These are phyloP conservation scores for Globisporangium acanthophoron DNA, from an alignment of 352 stramenopile genomes.

Conservation along the genomic window DNA sequence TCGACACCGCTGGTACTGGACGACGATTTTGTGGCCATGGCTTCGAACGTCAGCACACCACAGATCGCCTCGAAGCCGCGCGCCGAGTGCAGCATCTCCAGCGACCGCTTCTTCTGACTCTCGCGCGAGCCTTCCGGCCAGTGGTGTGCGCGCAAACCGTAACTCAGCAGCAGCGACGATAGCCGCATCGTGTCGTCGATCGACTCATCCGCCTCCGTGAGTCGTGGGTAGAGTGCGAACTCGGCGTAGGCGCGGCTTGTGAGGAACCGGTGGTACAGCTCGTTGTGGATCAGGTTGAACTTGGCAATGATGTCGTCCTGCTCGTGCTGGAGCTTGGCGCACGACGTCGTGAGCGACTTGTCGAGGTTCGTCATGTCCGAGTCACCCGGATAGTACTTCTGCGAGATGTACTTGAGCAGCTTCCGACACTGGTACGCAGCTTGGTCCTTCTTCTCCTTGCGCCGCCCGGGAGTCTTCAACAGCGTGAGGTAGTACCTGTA, in stretches of 20 bases:
- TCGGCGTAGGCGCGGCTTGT: slow-evolving; percentile 80
- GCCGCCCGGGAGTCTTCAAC: slow-evolving; percentile 38
- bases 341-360: slow-evolving; percentile 60
- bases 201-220: slow-evolving; percentile 41
- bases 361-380: slow-evolving; percentile 68
- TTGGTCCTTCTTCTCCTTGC: slow-evolving; percentile 55
- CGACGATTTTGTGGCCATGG: slow-evolving; percentile 24
- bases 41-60: slow-evolving; percentile 74
- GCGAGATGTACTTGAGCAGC: slow-evolving; percentile 79
- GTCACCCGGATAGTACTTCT: slow-evolving; percentile 80
- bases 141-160: slow-evolving; percentile 77
- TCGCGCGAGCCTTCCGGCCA: slow-evolving; percentile 56
- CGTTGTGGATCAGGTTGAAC: slow-evolving; percentile 81
- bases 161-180: slow-evolving; percentile 66
- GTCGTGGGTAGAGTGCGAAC: slow-evolving; percentile 73
- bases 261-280: slow-evolving; percentile 83
- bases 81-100: slow-evolving; percentile 59
- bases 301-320: slow-evolving; percentile 82
- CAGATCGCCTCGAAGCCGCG: slow-evolving; percentile 73
- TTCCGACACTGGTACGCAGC: slow-evolving; percentile 57
- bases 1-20: slow-evolving; percentile 22
- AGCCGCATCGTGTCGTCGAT: slow-evolving; percentile 74
- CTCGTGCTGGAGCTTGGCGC: slow-evolving; percentile 59
- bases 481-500: slow-evolving; percentile 66
- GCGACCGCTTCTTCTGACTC: slow-evolving; percentile 48